Evolutionary conservation across 306 rosid species (phyloP), one percentile per base, ranked within the genome.

Genomic region (Potentilla sterilis): DNA sequence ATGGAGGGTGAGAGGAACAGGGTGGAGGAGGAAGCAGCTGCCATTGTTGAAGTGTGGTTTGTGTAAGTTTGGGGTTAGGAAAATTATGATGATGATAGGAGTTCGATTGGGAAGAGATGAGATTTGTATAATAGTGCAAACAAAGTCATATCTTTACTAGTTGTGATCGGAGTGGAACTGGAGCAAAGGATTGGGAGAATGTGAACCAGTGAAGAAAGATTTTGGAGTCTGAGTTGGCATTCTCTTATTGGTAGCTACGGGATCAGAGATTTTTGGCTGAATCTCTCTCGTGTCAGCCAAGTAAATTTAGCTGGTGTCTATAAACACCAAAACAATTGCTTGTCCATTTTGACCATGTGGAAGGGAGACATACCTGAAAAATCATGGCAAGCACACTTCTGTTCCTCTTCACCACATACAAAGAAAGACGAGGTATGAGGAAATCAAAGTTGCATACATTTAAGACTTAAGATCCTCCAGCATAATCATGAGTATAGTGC

Each of bases 11-110:
- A 83, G 62, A 89, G 77, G 72, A 86, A 85, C 52, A 89, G 11
- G 82, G 87, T 76, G 52, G 96, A 81, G 44, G 86, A 77, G 48
- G 84, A 78, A 16, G 96, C 76, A 15, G 88, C 88, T 78, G 98
- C 92, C 91, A 86, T 86, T 63, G 18, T 43, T 43, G 69, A 65
- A 24, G 74, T 70, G 62, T 48, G 34, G 62, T 15, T 38, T 15
- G 8, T 38, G 37, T 5, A n/a, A 37, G 21, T 28, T 34, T 38
- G 69, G 49, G 73, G 52, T 2, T 10, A 11, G 35, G 80, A 65
- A 41, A 32, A 19, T 14, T 28, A 15, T 38, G 69, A 37, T 65
- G 68, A 34, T 38, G 34, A 58, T 67, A 61, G 75, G 51, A 65
- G 59, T 46, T 38, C 49, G 66, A 43, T 70, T 80, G 21, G 67